Percentiles rank a stretch among this genome's conserved stretches.
These are phyloP conservation scores for Calonectria pseudoreteaudii DNA, from an alignment of 2,329 filamentous ascomycete genomes.

Conservation along the genomic window DNA sequence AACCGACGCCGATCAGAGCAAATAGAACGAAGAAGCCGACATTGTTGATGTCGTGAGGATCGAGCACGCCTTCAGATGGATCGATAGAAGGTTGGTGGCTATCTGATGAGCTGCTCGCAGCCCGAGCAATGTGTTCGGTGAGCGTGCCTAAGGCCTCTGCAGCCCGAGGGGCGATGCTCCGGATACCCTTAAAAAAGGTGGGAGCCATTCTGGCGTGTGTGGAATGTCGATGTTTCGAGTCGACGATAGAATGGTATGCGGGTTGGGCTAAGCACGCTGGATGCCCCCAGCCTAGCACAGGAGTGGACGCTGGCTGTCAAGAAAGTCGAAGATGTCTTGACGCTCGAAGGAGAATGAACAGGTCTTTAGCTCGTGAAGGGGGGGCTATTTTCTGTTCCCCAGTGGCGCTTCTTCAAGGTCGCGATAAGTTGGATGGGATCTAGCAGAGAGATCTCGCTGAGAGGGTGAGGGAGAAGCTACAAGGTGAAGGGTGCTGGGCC, in stretches of 20 bases:
- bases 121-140: conserved; percentile 56
- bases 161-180: conserved; percentile 38
- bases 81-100: conserved; percentile 48
- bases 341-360: neutral
- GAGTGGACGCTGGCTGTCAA: conserved; percentile 24
- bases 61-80: conserved; percentile 61
- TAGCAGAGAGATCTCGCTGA: neutral
- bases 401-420: conserved; percentile 4
- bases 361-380: neutral
- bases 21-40: conserved; percentile 86
- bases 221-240: conserved; percentile 37
- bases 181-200: conserved; percentile 48
- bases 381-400: neutral
- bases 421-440: neutral
- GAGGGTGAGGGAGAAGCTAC: neutral
- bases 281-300: conserved; percentile 44
- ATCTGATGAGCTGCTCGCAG: conserved; percentile 46
- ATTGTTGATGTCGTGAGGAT: conserved; percentile 70
- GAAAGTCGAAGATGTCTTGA: conserved; percentile 2
- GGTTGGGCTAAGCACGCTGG: conserved; percentile 42
- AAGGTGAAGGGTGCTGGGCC: conserved; percentile 21
- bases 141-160: conserved; percentile 43
- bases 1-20: conserved; percentile 81
- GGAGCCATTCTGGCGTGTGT: conserved; percentile 53
- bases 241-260: conserved; percentile 12